Conservation (phyloP, 306 rosid genomes). For the Phaseolus lunatus region DNA sequence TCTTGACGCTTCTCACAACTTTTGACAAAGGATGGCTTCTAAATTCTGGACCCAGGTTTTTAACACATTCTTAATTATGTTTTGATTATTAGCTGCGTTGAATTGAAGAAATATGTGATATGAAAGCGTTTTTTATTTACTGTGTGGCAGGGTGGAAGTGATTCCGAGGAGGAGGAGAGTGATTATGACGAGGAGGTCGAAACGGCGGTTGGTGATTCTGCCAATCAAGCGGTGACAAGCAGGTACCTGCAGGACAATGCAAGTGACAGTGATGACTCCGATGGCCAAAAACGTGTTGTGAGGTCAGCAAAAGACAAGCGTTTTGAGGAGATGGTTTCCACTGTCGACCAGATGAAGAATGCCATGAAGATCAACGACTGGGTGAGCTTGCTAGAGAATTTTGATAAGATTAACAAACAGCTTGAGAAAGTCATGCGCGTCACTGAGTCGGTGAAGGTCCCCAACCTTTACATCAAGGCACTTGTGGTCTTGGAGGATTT, state of each 20-base stretch:
- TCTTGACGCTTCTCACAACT: not conserved
- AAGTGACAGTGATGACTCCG: constrained; percentile 80
- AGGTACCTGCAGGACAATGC: constrained; percentile 53
- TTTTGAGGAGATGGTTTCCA: constrained; percentile 81
- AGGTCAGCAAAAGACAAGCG: constrained; percentile 91
- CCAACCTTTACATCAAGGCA: constrained; percentile 81
- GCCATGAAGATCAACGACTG: constrained; percentile 98
- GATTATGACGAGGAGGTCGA: constrained; percentile 68
- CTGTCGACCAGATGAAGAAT: constrained; percentile 94
- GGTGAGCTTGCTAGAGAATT: constrained; percentile 96
- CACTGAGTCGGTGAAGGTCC: constrained; percentile 77
- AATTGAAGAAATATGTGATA: not conserved
- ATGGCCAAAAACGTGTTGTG: constrained; percentile 70
- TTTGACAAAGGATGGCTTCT: constrained; percentile 48
- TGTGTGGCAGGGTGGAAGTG: constrained; percentile 69
- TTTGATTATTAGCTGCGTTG: not conserved
- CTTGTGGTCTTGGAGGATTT: constrained; percentile 93
- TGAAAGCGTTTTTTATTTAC: not conserved
- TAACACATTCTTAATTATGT: not conserved
- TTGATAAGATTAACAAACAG: constrained; percentile 91
- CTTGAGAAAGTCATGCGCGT: constrained; percentile 97
- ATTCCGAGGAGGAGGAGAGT: constrained; percentile 78
- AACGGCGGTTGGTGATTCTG: constrained; percentile 46
- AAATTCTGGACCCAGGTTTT: constrained; percentile 60
- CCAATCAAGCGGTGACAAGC: constrained; percentile 40